Evolutionary conservation across 108 stramenopile species (phyloP).

Genomic region (Aurantiochytrium sp.): DNA sequence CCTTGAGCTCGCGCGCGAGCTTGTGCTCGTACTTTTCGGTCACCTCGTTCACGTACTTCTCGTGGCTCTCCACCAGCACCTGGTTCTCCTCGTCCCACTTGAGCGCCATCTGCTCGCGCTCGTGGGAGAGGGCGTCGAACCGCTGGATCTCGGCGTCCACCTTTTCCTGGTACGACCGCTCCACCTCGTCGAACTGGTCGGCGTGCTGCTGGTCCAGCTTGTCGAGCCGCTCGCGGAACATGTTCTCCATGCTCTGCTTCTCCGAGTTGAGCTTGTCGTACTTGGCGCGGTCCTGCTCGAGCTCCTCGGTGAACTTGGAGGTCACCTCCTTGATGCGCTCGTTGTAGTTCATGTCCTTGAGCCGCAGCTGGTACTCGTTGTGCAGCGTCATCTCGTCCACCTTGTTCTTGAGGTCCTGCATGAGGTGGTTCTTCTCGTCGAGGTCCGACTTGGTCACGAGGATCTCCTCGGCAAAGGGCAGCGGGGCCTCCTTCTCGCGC

Average conservation of each 20-base stretch:
- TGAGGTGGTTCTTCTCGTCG: conserved; percentile 50
- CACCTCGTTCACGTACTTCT: conserved; percentile 48
- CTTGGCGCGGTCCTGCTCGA: conserved; percentile 56
- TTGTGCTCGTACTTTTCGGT: conserved; percentile 55
- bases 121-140: conserved; percentile 42
- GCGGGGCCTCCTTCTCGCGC: background rate
- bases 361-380: conserved; percentile 60
- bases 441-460: conserved; percentile 56
- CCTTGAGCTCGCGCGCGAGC: conserved; percentile 48
- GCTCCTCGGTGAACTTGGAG: conserved; percentile 56
- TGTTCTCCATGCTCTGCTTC: conserved; percentile 46
- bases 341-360: conserved; percentile 59
- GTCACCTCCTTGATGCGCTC: conserved; percentile 64
- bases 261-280: conserved; percentile 52
- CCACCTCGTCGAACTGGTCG: conserved; percentile 54
- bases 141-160: conserved; percentile 59
- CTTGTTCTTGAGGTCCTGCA: conserved; percentile 54
- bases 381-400: conserved; percentile 58
- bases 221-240: conserved; percentile 44
- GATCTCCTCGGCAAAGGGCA: conserved; percentile 49
- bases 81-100: conserved; percentile 49
- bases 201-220: conserved; percentile 55
- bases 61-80: conserved; percentile 47
- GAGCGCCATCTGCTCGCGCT: conserved; percentile 48
- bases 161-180: conserved; percentile 50